Base-by-base conservation (phyloP, 306 rosid genomes). In the Prosopis cineraria region DNA sequence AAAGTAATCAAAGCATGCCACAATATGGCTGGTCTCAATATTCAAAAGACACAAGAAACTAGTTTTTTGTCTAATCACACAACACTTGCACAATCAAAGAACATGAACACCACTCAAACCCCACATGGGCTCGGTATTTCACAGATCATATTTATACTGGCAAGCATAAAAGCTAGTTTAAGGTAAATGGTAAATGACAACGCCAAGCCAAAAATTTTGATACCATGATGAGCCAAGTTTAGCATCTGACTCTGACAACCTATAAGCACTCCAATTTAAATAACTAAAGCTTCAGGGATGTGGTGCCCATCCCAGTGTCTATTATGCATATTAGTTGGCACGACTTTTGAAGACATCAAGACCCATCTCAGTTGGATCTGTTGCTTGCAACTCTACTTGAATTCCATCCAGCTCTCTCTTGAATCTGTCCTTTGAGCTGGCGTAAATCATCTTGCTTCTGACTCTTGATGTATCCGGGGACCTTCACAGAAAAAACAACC, bases 401-500 rank as follows among this genome's bases (percentile, higher is more conserved):
- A 74, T 74, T 58, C 78, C 78, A 74, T 74, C 74, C 41, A 70
- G 74, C 30, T 70, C 74, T 16, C 74, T 70, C 60, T 47, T 70
- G 74, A 70, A 70, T 74, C 78, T 59, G 58, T 74, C 78, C 58
- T 74, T 74, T 27, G 78, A 74, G 69, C 79, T 75, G 20, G 91
- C 91, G 58, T 88, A 88, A 34, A 88, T 88, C 91, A 88, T 85
- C 89, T 88, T 88, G 89, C 85, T 88, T 72, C 89, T 88, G 75
- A 88, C 91, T 76, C 87, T 85, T 41, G 91, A 74, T 24, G 77
- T 74, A 34, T 88, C 91, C 58, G 91, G 91, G 60, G 89, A 88
- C 91, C 91, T 88, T 80, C 72, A 82, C 20, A 43, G 37, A 72
- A 74, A 74, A 64, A 66, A 58, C 65, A 31, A 69, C 19, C 27